These are phyloP conservation scores for Phytophthora pluvialis DNA, from an alignment of 352 stramenopile species.

Conservation along the genomic window DNA sequence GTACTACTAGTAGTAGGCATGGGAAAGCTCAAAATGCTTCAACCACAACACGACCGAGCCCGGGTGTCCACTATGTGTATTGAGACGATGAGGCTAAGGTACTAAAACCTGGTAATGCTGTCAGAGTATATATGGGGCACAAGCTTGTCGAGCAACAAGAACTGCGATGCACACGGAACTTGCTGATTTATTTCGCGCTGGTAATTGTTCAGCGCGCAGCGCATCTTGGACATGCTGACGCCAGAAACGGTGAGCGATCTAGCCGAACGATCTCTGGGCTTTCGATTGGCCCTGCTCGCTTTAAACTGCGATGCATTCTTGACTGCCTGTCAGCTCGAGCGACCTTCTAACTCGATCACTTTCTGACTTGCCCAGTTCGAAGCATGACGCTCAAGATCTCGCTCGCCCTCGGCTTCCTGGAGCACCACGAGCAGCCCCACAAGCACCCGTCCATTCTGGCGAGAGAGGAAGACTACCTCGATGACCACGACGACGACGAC, in stretches of 20 bases:
- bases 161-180: too few relatives aligned
- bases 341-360: constrained; percentile 11
- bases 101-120: too few relatives aligned
- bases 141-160: too few relatives aligned
- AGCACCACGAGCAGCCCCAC: constrained; percentile 14
- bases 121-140: too few relatives aligned
- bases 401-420: constrained; percentile 12
- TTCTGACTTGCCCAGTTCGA: neutral
- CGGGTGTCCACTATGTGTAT: too few relatives aligned
- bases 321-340: constrained; percentile 1
- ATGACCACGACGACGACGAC: constrained; percentile 27
- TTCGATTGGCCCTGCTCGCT: constrained; percentile 21
- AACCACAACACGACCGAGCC: too few relatives aligned
- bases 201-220: neutral
- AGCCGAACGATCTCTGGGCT: too few relatives aligned
- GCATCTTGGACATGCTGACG: constrained; percentile 10
- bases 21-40: too few relatives aligned
- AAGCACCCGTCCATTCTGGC: constrained; percentile 19
- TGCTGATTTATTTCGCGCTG: constrained; percentile 25
- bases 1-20: too few relatives aligned
- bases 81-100: too few relatives aligned
- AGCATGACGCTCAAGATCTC: constrained; percentile 20
- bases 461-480: constrained; percentile 9
- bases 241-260: constrained; percentile 25
- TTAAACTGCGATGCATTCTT: constrained; percentile 19